Conservation (phyloP, 2,329 filamentous ascomycete species). For the Fusarium agapanthi region DNA sequence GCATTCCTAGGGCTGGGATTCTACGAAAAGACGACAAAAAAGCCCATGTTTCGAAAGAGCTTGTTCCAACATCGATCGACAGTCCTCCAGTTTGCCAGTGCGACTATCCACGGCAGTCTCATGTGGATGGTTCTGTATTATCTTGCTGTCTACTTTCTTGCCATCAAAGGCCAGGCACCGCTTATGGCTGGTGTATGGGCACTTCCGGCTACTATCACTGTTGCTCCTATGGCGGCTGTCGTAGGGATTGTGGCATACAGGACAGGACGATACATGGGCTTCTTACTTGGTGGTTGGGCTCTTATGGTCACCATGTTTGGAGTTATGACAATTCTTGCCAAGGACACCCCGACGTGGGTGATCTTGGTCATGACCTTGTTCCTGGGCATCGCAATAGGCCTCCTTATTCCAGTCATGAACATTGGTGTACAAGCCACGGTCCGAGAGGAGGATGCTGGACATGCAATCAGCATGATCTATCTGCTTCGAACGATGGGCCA, state of each 20-base stretch:
- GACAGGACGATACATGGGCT: slow-evolving; percentile 68
- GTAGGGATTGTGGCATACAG: slow-evolving; percentile 63
- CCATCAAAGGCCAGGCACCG: slow-evolving; percentile 32
- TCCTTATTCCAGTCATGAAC: slow-evolving; percentile 71
- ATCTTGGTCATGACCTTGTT: slow-evolving; percentile 71
- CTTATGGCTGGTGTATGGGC: slow-evolving; percentile 54
- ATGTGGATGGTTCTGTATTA: slow-evolving; percentile 45
- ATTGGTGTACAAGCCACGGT: slow-evolving; percentile 68
- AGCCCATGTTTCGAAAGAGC: slow-evolving; percentile 38
- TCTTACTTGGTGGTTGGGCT: slow-evolving; percentile 69
- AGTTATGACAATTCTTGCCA: slow-evolving; percentile 57
- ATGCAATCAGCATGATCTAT: slow-evolving; percentile 41
- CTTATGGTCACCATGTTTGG: slow-evolving; percentile 67
- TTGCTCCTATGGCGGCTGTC: slow-evolving; percentile 67
- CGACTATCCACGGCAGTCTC: slow-evolving; percentile 37
- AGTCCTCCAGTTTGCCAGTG: slow-evolving; percentile 31
- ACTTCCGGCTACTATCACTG: slow-evolving; percentile 69
- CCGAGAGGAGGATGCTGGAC: slow-evolving; percentile 26
- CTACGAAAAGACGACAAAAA: slow-evolving; percentile 28
- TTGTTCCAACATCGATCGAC: slow-evolving; percentile 36
- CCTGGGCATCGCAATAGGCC: slow-evolving; percentile 68
- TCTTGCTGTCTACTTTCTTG: slow-evolving; percentile 41
- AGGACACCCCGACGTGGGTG: slow-evolving; percentile 57
- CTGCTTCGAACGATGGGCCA: slow-evolving; percentile 41
- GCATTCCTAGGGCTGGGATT: slow-evolving; percentile 50